Evolutionary conservation across 2,329 filamentous ascomycete genomes (phyloP).

Genomic region (Ophiostoma ulmi): DNA sequence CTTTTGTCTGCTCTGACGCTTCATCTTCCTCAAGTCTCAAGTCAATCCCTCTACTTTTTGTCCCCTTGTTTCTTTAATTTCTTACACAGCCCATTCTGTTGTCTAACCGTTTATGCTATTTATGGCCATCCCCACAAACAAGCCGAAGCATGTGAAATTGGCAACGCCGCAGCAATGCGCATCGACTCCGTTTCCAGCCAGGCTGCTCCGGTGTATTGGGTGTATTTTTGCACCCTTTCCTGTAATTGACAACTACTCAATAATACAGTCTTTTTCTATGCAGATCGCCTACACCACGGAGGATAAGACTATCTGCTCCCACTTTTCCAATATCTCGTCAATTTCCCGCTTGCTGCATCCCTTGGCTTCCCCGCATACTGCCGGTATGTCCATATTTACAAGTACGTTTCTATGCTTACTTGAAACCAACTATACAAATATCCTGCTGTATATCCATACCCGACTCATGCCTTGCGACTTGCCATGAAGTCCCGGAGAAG

Average conservation of each 20-base stretch:
- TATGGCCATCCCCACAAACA: not conserved
- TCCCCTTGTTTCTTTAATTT: not conserved
- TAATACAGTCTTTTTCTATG: not conserved
- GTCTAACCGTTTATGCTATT: not conserved
- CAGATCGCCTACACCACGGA: not conserved
- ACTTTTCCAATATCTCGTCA: not conserved
- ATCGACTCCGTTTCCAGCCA: not conserved
- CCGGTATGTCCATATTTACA: too few species aligned
- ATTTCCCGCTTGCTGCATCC: not conserved
- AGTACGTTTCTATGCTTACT: not conserved
- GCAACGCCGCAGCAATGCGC: not conserved
- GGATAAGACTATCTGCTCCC: not conserved
- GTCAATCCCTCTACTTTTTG: not conserved
- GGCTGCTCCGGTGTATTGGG: not conserved
- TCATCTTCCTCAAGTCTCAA: not conserved
- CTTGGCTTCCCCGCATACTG: not conserved
- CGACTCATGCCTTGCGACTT: not conserved
- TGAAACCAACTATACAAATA: not conserved
- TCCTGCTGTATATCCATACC: not conserved
- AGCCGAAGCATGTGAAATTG: constrained; percentile 1
- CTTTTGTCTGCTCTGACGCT: not conserved
- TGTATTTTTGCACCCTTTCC: too few species aligned
- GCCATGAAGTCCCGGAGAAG: not conserved
- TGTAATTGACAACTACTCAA: not conserved
- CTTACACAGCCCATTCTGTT: not conserved